Base-by-base conservation (phyloP, 2,329 filamentous ascomycete genomes). In the Diaporthe capsici region DNA sequence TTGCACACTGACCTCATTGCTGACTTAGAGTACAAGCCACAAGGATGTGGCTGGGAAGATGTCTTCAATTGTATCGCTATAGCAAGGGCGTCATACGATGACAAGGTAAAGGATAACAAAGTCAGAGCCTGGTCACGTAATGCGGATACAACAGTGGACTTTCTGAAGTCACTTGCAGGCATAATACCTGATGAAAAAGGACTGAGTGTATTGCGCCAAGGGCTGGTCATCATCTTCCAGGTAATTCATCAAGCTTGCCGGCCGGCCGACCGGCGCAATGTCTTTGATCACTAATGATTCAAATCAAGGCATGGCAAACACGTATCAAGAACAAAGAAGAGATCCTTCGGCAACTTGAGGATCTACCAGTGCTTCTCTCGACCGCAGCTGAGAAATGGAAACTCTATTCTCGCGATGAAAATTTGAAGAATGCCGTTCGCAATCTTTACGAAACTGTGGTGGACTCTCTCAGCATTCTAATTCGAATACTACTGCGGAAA, bases 101-200 rank as follows among this genome's bases (percentile, higher is more conserved):
- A 67, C 0, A 65, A 65, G 47, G 71, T 47, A 7, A 63, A 17
- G 9, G 25, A 8, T 0, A 42, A 15, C 31, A 61, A 51, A 39
- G 10, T 63, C 5, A 51, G 71, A 20, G 39, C 37, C 13, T 73
- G 57, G 44, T 25, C 57, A 10, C 49, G 71, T 5, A 17, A 61
- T 5, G 37, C 22, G 37, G 20, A 6, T 39, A 20, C 58, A 25
- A 37, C n/a, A 3, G 57, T 44, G 25, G 57, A 25, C 8, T 8
- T 22, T 55, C 28, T 73, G 9, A n/a, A 55, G 4, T 73, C 34
- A 1, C 58, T 73, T 1, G 31, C 57, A 34, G n/a, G 71, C 25
- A 34, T 73, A 31, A 73, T 73, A 55, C 58, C 71, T 9, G 71
- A 73, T 10, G 71, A 73, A 3, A 22, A 73, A 10, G 71, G 71